Base-by-base conservation (phyloP, 768 basidiomycete genomes). In the Mycena indigotica region DNA sequence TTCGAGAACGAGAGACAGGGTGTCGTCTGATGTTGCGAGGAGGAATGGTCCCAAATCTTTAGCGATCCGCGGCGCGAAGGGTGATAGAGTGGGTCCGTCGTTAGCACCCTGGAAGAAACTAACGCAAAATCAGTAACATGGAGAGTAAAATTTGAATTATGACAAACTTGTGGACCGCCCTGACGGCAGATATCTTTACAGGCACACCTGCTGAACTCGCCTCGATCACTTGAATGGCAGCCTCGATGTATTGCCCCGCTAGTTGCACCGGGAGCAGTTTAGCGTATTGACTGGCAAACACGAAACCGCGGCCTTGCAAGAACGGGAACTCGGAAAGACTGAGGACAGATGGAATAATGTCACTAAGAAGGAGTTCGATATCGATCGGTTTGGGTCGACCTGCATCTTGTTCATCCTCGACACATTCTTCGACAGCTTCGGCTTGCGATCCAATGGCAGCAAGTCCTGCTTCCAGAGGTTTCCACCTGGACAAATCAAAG, bases 161-260 rank as follows among this genome's bases (percentile, higher is more conserved):
- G 8, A 53, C 28, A 6, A 26, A 98, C 97, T 98, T 95, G 66
- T 91, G 87, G 35, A 98, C 80, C 2, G 96, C 94, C 71, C 93
- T 91, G 25, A 98, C 89, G 10, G 96, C 95, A 1, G 93, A 95
- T 4, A 98, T 80, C 72, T 98, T 98, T 66, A 98, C 89, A 0
- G 93, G 91, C n/a, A 94, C 79, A 25, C 84, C 82, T 3, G 89
- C 85, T 24, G 84, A 83, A 21, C 68, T 65, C 0, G 86, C 82
- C 72, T 95, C 93, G 8, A 99, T 81, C 8, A 92, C 94, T 52
- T 88, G 85, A 28, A 97, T 78, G 0, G 95, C 89, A 3, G 93
- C 93, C 23, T 90, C 86, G 29, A 98, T 77, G 68, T 98, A 98
- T 66, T 95, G 92, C 1, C 84, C 84, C 1, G 91, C 87, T 48